phyloP scores from a whole-genome alignment of 2,329 filamentous ascomycete genomes.

The Talaromyces amestolkiae region DNA sequence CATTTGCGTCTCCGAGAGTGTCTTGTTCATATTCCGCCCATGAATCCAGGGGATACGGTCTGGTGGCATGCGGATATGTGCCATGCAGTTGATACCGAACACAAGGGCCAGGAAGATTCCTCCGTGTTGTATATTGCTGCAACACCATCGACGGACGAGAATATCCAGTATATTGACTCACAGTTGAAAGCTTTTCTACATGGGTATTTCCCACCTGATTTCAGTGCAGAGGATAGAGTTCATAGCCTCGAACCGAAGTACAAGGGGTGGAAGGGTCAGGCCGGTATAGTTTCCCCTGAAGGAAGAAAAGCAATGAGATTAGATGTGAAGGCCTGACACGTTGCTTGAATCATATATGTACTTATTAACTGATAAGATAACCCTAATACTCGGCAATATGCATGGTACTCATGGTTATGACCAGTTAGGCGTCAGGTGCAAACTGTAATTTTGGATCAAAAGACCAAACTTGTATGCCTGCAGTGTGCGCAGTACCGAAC shows the following conservation, averaged over 20 bases:
- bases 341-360: neutral
- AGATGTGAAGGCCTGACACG: neutral
- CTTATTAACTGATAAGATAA: neutral
- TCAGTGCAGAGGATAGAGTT: neutral
- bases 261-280: neutral
- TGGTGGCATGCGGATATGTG: neutral
- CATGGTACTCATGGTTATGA: neutral
- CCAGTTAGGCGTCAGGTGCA: neutral
- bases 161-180: neutral
- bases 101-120: neutral
- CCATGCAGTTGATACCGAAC: neutral
- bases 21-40: neutral
- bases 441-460: neutral
- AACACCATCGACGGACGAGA: neutral
- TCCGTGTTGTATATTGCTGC: neutral
- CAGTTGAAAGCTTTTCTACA: neutral
- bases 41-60: neutral
- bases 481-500: neutral
- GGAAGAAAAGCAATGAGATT: neutral
- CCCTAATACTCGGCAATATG: neutral
- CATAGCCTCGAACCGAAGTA: neutral
- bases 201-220: neutral
- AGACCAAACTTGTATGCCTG: neutral
- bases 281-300: neutral
- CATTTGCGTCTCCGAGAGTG: neutral